Evolutionary conservation across 768 basidiomycete species (phyloP), one percentile per base, ranked within the genome.

Genomic region (Baorangia bicolor): DNA sequence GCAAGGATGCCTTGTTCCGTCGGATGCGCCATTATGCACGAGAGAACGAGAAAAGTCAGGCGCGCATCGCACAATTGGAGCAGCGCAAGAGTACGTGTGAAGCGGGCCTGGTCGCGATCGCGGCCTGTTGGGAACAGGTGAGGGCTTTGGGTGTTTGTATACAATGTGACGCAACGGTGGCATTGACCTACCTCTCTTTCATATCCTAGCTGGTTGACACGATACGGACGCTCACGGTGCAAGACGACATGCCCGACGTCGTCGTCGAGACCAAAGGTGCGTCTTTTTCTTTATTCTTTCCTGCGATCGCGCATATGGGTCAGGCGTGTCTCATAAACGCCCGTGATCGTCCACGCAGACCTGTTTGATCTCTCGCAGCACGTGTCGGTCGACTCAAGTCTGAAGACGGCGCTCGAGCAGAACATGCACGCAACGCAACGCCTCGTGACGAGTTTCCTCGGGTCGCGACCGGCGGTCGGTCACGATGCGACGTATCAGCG

Each of bases 1-100:
- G 88, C 58, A 93, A 94, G 71, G 90, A 91, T 63, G 92, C 92
- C 40, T 85, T 94, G 47, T 93, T 84, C 71, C 81, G 92, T 38
- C 78, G 89, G 55, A 92, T 94, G 90, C 85, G 78, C 64, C 83
- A 92, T 64, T 92, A 93, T 70, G 83, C 85, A 52, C 81, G 88
- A 57, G 86, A 91, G 75, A 77, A 85, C 70, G 83, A 87, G 59
- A 81, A 88, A 41, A 81, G 81, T 57, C 78, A 82, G 65, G 68
- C 73, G 62, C 81, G 81, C 52, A 82, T 90, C 49, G 77, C 78
- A 42, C 81, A 86, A 60, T 69, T 93, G 30, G 87, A 91, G 68
- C 77, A 77, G 56, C 79, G 84, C 60, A 86, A 85, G 69, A 77
- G 73, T 49, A 81, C 80, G 20, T 87, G 84, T 62, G 87, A 92